Evolutionary conservation across 1,139 yeast species (phyloP).

Genomic region (Arxiozyma slooffiae): DNA sequence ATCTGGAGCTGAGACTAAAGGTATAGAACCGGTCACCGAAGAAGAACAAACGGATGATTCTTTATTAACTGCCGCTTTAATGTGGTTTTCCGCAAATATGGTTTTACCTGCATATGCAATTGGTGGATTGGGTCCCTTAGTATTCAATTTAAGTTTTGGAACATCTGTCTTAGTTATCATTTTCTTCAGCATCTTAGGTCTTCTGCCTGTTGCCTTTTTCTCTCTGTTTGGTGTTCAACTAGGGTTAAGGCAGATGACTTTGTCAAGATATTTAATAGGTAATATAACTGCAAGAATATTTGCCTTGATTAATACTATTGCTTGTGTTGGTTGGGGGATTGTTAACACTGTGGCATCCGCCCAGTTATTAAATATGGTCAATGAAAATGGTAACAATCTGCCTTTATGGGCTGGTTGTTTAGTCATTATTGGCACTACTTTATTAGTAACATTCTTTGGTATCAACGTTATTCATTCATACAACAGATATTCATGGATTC

Average conservation of each 20-base stretch:
- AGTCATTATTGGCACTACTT: conserved; percentile 58
- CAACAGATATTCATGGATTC: conserved; percentile 86
- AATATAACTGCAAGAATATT: conserved; percentile 66
- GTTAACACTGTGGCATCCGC: conserved; percentile 88
- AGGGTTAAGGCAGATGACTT: conserved; percentile 82
- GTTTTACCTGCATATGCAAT: conserved; percentile 76
- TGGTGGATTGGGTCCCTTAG: conserved; percentile 64
- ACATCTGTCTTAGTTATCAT: conserved; percentile 52
- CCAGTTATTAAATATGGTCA: conserved; percentile 69
- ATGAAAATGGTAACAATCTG: conserved; percentile 41
- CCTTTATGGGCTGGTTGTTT: conserved; percentile 93
- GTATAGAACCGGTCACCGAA: conserved; percentile 40
- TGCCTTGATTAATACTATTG: conserved; percentile 66
- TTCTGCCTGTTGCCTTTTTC: conserved; percentile 69
- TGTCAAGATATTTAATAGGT: conserved; percentile 73
- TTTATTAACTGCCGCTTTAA: conserved; percentile 61
- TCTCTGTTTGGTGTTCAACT: conserved; percentile 75
- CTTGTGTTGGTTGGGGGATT: conserved; percentile 95
- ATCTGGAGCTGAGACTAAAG: conserved; percentile 39
- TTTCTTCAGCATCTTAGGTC: conserved; percentile 67
- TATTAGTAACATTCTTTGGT: conserved; percentile 75
- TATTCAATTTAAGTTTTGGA: conserved; percentile 50
- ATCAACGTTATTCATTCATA: conserved; percentile 71
- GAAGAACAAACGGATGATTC: conserved; percentile 44
- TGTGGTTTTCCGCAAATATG: conserved; percentile 91